Conservation (phyloP, 306 rosid species). For the Clitoria ternatea region DNA sequence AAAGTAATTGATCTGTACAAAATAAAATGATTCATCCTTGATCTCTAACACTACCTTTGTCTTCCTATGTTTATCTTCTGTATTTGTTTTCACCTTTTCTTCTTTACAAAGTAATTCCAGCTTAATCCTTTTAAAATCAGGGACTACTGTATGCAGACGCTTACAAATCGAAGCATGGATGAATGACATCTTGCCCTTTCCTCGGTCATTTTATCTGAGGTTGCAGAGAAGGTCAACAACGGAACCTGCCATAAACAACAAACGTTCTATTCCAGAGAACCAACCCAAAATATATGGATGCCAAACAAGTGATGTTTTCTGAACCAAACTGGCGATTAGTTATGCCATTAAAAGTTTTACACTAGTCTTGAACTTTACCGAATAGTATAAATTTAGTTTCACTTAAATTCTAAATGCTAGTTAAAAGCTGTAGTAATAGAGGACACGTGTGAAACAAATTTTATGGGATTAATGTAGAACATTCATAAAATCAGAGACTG, state of each 20-base stretch:
- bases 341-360: no score
- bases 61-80: constrained; percentile 37
- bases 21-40: constrained; percentile 41
- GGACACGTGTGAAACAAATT: no score
- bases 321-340: neutral
- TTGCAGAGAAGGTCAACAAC: constrained; percentile 32
- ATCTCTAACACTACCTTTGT: constrained; percentile 29
- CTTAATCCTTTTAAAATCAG: constrained; percentile 36
- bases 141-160: constrained; percentile 26
- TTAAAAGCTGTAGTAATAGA: no score
- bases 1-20: constrained; percentile 54
- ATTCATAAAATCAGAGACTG: no score
- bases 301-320: neutral
- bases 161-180: constrained; percentile 25
- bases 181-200: constrained; percentile 25
- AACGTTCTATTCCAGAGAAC: no score
- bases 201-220: constrained; percentile 29
- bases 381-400: no score
- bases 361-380: no score
- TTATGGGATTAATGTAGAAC: no score
- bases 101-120: constrained; percentile 52
- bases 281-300: neutral
- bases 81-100: constrained; percentile 36
- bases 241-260: constrained; percentile 36
- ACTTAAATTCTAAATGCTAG: no score